These are phyloP conservation scores for Zelopaecilomyces penicillatus DNA, from an alignment of 2,329 filamentous ascomycete genomes.

Conservation along the genomic window DNA sequence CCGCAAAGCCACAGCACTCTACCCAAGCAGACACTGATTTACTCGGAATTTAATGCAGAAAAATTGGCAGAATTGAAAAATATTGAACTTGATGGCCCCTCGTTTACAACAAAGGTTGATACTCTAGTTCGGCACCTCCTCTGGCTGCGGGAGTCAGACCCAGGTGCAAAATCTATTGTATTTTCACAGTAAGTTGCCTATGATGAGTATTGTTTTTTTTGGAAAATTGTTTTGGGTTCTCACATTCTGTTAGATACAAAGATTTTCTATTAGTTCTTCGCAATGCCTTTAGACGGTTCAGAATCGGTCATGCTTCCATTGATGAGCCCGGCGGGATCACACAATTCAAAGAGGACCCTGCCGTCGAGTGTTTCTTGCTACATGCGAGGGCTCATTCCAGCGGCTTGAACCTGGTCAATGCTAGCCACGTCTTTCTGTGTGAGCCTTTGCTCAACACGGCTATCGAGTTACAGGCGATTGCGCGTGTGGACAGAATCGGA, in stretches of 20 bases:
- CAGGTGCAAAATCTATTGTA: conserved; percentile 83
- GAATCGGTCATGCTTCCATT: conserved; percentile 66
- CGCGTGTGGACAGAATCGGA: conserved; percentile 89
- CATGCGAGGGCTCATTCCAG: conserved; percentile 84
- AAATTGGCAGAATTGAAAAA: conserved; percentile 74
- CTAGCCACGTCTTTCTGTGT: conserved; percentile 88
- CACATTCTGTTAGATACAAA: conserved; percentile 40
- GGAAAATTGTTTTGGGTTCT: neutral
- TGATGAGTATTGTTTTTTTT: neutral
- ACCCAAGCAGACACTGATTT: conserved; percentile 48
- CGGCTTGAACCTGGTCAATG: conserved; percentile 85
- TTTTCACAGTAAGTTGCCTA: conserved; percentile 61
- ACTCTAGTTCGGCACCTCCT: conserved; percentile 72
- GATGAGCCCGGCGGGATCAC: conserved; percentile 60
- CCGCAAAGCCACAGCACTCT: conserved; percentile 12
- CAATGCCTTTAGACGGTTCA: conserved; percentile 60
- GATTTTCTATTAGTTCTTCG: conserved; percentile 71
- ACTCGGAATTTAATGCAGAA: conserved; percentile 63
- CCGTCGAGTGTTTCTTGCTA: conserved; percentile 74
- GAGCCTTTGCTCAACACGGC: conserved; percentile 91
- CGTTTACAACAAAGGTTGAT: conserved; percentile 87
- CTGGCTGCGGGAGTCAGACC: conserved; percentile 77
- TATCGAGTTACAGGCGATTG: conserved; percentile 89
- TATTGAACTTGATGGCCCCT: conserved; percentile 63
- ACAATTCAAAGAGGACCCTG: conserved; percentile 67